Evolutionary conservation across 2,329 filamentous ascomycete genomes (phyloP), one percentile per base, ranked within the genome.

Genomic region (Phaeomoniella chlamydospora): DNA sequence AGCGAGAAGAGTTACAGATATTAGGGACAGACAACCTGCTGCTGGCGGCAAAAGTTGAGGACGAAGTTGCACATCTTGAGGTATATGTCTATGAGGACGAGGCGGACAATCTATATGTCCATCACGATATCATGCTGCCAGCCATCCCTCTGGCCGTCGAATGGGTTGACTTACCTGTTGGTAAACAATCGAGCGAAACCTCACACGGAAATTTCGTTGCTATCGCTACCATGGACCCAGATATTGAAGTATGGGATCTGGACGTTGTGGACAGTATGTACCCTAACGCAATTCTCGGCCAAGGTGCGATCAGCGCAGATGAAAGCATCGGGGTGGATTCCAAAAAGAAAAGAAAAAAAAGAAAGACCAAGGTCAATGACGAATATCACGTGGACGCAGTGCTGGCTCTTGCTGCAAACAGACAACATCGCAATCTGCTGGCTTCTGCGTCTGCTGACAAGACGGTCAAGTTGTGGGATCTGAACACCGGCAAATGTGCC

Each of bases 51-150:
- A 88, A 94, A 62, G 80, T 96, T 35, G 90, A 98, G 59, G 90
- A 98, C 49, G 90, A 98, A 55, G 78, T 98, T 41, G 88, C 90
- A 13, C 88, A 96, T 58, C 68, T 98, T 16, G 90, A 98, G 57
- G 81, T 96, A 14, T 94, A 96, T 52, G 86, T 98, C 17, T 98
- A 96, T 61, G 90, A 98, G 58, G 90, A 96, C 49, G 76, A 76
- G 42, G 82, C 79, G 31, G 90, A 96, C 61, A 98, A 98, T 56
- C 77, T 98, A 41, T 98, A 98, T 57, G 88, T 98, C 15, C 90
- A 98, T 64, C 90, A 98, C 70, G 90, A 98, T 59, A 93, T 98
- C 49, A 96, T 98, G 88, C 72, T 98, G 38, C 90, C 90, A 18
- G 88, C 88, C 15, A 94, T 98, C 52, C 90, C 90, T 9, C 74